Conservation (phyloP, 495 filamentous ascomycete species). For the Lasiosphaeriaceae sp. region DNA sequence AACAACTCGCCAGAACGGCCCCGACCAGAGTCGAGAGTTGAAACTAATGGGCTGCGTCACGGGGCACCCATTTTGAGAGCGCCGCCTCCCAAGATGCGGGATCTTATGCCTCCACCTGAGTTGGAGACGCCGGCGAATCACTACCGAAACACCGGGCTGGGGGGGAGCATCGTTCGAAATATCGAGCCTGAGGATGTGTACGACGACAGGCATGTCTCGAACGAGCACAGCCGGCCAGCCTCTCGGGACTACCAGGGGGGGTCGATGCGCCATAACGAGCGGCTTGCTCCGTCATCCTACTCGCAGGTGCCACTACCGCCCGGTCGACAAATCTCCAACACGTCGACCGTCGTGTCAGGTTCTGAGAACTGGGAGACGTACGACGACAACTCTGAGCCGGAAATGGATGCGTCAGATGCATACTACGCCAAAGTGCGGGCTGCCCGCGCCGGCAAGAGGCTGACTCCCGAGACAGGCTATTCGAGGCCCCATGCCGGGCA, state of each 20-base stretch:
- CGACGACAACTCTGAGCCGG: slow-evolving; percentile 71
- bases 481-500: slow-evolving; percentile 16
- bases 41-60: slow-evolving; percentile 24
- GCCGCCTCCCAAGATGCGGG: slow-evolving; percentile 87
- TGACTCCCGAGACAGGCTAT: slow-evolving; percentile 44
- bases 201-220: slow-evolving; percentile 52
- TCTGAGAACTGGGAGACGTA: slow-evolving; percentile 98
- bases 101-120: slow-evolving; percentile 63
- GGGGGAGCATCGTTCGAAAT: slow-evolving; percentile 66
- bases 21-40: slow-evolving; percentile 41
- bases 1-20: slow-evolving; percentile 78
- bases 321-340: slow-evolving; percentile 63
- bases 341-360: slow-evolving; percentile 64
- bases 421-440: slow-evolving; percentile 75
- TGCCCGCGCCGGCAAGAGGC: slow-evolving; percentile 42
- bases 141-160: slow-evolving; percentile 62
- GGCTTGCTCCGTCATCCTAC: slow-evolving; percentile 28
- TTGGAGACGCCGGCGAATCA: slow-evolving; percentile 58
- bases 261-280: slow-evolving; percentile 36
- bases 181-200: slow-evolving; percentile 83
- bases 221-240: slow-evolving; percentile 24
- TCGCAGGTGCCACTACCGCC: slow-evolving; percentile 31
- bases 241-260: slow-evolving; percentile 27
- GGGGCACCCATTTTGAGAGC: slow-evolving; percentile 52
- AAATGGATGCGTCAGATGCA: slow-evolving; percentile 65